Evolutionary conservation across 352 stramenopile genomes (phyloP), one percentile per base, ranked within the genome.

Genomic region (Phytophthora kernoviae): DNA sequence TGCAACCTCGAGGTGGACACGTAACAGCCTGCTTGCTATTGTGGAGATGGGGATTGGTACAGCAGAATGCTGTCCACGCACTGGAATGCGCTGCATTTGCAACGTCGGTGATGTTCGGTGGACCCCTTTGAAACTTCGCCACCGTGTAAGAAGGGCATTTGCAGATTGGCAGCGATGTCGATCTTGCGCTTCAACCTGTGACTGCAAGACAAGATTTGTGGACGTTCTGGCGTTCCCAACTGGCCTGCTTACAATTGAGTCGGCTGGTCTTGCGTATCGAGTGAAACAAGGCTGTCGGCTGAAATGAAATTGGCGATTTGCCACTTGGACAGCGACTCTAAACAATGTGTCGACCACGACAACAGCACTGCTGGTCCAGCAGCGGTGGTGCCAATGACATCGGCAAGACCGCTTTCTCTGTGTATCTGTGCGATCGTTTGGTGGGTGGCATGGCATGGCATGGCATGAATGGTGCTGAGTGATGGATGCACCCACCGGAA

Each of bases 111-210:
- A 8, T 21, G 37, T 43, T 43, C 37, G 12, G 24, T 30, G 6
- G 24, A 30, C 24, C 24, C 24, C 24, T 30, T 30, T 30, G 24
- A 30, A 30, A 30, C 24, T 30, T 30, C 24, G 24, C 24, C 24
- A 6, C 24, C 24, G 24, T 30, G 24, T 6, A 30, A 6, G 24
- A 30, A 30, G 24, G 24, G 6, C 24, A 6, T 30, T 30, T 30
- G 24, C 24, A 30, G 24, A n/a, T n/a, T 36, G 27, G 4, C 22
- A 15, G 11, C 42, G 21, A 26, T 17, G 33, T 39, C 17, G 37
- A 68, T 63, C 51, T 71, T 71, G 63, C 63, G 58, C 51, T 71
- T 71, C 63, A 68, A 63, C 40, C 37, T 68, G 58, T 40, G 53
- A 68, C 63, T 26, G 34, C 62, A 71, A 63, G 66, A 67, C 62